Evolutionary conservation across 2,329 filamentous ascomycete species (phyloP).

Genomic region (Botrytis deweyae): DNA sequence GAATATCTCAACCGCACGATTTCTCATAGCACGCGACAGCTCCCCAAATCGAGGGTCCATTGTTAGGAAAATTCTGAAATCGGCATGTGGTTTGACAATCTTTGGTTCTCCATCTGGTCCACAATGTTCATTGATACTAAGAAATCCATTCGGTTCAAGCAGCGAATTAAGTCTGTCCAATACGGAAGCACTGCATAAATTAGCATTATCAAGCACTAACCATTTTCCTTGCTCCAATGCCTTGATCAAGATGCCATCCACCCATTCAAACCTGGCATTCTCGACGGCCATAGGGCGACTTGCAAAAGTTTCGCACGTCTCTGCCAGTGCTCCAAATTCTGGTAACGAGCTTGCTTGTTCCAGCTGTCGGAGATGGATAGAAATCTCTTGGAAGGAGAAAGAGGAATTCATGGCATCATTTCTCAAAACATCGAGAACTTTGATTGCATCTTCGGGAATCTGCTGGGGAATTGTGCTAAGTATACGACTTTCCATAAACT

Average conservation of each 20-base stretch:
- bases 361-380: conserved; percentile 39
- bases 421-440: conserved; percentile 53
- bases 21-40: conserved; percentile 93
- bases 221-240: conserved; percentile 84
- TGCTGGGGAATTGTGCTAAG: conserved; percentile 49
- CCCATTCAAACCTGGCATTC: conserved; percentile 89
- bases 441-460: conserved; percentile 49
- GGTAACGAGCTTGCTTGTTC: conserved; percentile 45
- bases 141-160: conserved; percentile 81
- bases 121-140: conserved; percentile 93
- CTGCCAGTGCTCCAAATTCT: conserved; percentile 33
- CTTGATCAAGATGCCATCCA: conserved; percentile 87
- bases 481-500: conserved; percentile 52
- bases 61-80: conserved; percentile 91
- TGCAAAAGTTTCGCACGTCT: conserved; percentile 44
- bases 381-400: conserved; percentile 34
- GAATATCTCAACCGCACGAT: conserved; percentile 87
- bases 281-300: conserved; percentile 57
- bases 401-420: conserved; percentile 22
- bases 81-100: conserved; percentile 75
- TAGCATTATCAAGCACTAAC: conserved; percentile 95
- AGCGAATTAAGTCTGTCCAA: conserved; percentile 92
- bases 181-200: conserved; percentile 92
- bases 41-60: conserved; percentile 92
- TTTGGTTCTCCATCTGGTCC: conserved; percentile 77